Conservation (phyloP, 306 rosid species). For the Begonia masoniana region DNA sequence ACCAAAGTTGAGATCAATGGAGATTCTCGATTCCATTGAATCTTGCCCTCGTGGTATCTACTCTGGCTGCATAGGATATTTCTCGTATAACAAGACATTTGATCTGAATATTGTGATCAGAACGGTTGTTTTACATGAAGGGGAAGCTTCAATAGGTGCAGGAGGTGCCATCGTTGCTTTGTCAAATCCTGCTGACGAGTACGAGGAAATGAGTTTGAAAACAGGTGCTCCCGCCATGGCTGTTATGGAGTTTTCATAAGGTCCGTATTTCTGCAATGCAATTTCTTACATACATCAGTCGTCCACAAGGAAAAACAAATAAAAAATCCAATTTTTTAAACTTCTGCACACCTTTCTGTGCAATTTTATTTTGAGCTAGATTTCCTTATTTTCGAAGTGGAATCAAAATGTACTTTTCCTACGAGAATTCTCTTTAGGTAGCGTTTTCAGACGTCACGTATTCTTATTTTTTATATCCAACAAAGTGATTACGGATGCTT, state of each 20-base stretch:
- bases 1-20: slow-evolving; percentile 95
- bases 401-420: too few relatives aligned
- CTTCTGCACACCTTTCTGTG: too few relatives aligned
- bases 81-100: slow-evolving; percentile 81
- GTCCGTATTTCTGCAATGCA: background rate
- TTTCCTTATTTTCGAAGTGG: too few relatives aligned
- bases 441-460: too few relatives aligned
- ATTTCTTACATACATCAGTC: background rate
- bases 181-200: slow-evolving; percentile 82
- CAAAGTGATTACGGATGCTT: too few relatives aligned
- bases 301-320: too few relatives aligned
- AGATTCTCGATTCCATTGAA: slow-evolving; percentile 73
- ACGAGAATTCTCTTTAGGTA: too few relatives aligned
- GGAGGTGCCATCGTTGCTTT: slow-evolving; percentile 93
- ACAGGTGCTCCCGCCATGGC: slow-evolving; percentile 70
- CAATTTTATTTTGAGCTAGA: too few relatives aligned
- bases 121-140: slow-evolving; percentile 64
- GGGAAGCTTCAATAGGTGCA: slow-evolving; percentile 96
- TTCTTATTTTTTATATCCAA: too few relatives aligned
- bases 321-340: too few relatives aligned
- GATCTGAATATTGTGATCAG: slow-evolving; percentile 94
- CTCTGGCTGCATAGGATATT: slow-evolving; percentile 89
- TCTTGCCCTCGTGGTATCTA: slow-evolving; percentile 78
- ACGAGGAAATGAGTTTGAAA: slow-evolving; percentile 86
- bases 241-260: slow-evolving; percentile 45